Conservation (phyloP, 805 yeast genomes). For the Metschnikowia arizonensis region DNA sequence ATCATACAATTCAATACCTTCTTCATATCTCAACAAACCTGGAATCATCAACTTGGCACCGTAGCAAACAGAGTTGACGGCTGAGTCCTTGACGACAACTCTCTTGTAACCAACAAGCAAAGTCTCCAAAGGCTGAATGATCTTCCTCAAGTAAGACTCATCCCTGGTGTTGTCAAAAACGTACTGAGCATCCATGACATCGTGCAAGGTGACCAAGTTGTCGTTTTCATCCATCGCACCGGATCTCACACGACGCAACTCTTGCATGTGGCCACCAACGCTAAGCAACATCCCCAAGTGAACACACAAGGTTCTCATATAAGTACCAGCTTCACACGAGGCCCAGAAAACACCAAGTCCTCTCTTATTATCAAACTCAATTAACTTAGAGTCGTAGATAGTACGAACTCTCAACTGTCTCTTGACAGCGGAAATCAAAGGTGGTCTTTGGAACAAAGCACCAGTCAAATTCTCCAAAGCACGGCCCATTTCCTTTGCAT, state of each 20-base stretch:
- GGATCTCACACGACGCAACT: slow-evolving; percentile 96
- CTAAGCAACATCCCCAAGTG: slow-evolving; percentile 97
- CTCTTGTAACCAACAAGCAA: slow-evolving; percentile 93
- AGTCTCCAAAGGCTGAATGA: slow-evolving; percentile 92
- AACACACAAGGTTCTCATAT: slow-evolving; percentile 98
- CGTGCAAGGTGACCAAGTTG: slow-evolving; percentile 92
- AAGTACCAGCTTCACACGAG: slow-evolving; percentile 99
- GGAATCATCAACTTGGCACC: slow-evolving; percentile 99
- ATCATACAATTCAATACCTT: slow-evolving; percentile 93
- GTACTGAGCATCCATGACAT: slow-evolving; percentile 98
- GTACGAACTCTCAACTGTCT: slow-evolving; percentile 98
- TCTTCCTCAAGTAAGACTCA: slow-evolving; percentile 89
- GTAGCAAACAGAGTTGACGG: slow-evolving; percentile 96
- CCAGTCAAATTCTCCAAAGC: slow-evolving; percentile 93
- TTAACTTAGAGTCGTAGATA: slow-evolving; percentile 90
- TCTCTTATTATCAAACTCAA: slow-evolving; percentile 96
- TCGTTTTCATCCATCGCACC: slow-evolving; percentile 93
- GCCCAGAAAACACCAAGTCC: slow-evolving; percentile 99
- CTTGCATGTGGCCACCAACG: slow-evolving; percentile 99
- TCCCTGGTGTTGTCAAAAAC: slow-evolving; percentile 95
- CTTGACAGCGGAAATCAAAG: slow-evolving; percentile 97
- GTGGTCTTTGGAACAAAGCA: slow-evolving; percentile 98
- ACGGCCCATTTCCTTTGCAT: slow-evolving; percentile 84
- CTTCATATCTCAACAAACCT: slow-evolving; percentile 95
- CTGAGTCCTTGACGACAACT: slow-evolving; percentile 88